These are phyloP conservation scores for Achlya hypogyna DNA, from an alignment of 352 stramenopile genomes.

Conservation along the genomic window DNA sequence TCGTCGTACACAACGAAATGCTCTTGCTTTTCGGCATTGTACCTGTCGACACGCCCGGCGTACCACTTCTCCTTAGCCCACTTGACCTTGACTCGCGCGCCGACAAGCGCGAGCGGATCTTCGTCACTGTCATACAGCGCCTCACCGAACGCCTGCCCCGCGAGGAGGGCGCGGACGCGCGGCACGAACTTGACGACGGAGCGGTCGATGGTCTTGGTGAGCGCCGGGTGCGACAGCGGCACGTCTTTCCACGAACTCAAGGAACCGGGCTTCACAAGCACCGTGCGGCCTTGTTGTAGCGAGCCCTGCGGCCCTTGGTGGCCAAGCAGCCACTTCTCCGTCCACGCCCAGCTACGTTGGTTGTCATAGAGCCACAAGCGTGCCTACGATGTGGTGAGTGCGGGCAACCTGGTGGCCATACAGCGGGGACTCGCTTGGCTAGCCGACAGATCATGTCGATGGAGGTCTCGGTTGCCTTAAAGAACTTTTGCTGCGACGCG, in stretches of 20 bases:
- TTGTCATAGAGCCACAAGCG: slow-evolving; percentile 57
- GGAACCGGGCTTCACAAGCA: slow-evolving; percentile 78
- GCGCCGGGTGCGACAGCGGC: slow-evolving; percentile 37
- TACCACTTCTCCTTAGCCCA: slow-evolving; percentile 88
- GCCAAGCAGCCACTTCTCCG: slow-evolving; percentile 70
- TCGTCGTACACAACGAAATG: slow-evolving; percentile 82
- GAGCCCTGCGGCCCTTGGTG: slow-evolving; percentile 58
- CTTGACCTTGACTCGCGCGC: slow-evolving; percentile 77
- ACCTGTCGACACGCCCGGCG: slow-evolving; percentile 61
- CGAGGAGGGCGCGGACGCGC: slow-evolving; percentile 43
- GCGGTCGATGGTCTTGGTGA: slow-evolving; percentile 57
- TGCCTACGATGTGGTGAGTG: not conserved
- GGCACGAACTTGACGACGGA: slow-evolving; percentile 47
- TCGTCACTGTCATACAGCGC: slow-evolving; percentile 87
- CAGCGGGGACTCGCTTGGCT: slow-evolving; percentile 59
- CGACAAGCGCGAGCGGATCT: slow-evolving; percentile 72
- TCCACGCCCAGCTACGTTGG: slow-evolving; percentile 55
- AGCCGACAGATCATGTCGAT: slow-evolving; percentile 80
- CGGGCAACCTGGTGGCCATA: not conserved
- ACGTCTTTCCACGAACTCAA: slow-evolving; percentile 71
- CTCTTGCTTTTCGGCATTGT: slow-evolving; percentile 72
- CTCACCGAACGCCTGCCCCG: slow-evolving; percentile 32
- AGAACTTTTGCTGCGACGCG: slow-evolving; percentile 77
- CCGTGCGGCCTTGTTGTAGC: slow-evolving; percentile 63
- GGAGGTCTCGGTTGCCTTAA: slow-evolving; percentile 77